These are phyloP conservation scores for Isoetes taiwanensis DNA, from an alignment of 75 land plant species.

Conservation along the genomic window DNA sequence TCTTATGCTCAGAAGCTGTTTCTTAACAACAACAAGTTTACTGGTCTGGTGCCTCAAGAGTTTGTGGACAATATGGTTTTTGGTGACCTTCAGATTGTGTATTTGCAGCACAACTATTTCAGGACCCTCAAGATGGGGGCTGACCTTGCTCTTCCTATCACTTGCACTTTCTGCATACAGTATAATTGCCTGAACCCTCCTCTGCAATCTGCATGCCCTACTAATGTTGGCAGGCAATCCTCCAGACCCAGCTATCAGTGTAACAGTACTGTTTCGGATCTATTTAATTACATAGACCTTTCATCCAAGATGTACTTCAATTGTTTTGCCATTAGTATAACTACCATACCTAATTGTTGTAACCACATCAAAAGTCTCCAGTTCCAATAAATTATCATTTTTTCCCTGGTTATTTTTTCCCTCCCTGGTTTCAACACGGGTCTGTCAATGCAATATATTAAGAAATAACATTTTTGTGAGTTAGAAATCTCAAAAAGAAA, in stretches of 20 bases:
- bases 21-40: slow-evolving; percentile 31
- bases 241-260: slow-evolving; percentile 33
- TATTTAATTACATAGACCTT: too few relatives aligned
- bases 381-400: too few relatives aligned
- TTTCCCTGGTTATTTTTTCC: too few relatives aligned
- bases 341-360: too few relatives aligned
- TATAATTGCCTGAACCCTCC: slow-evolving; percentile 45
- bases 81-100: slow-evolving; percentile 23
- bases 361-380: too few relatives aligned
- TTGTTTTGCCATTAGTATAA: too few relatives aligned
- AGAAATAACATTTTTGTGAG: too few relatives aligned
- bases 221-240: slow-evolving; percentile 14
- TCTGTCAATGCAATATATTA: too few relatives aligned
- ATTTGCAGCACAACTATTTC: slow-evolving; percentile 41
- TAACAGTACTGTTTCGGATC: too few relatives aligned
- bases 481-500: too few relatives aligned
- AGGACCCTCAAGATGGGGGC: slow-evolving; percentile 14
- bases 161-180: slow-evolving; percentile 29
- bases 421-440: too few relatives aligned
- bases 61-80: slow-evolving; percentile 13
- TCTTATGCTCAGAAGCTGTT: slow-evolving; percentile 16
- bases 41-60: slow-evolving; percentile 41
- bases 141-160: slow-evolving; percentile 11
- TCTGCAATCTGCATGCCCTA: slow-evolving; percentile 25
- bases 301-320: too few relatives aligned